A percentile compares a stretch with the other conserved stretches of the same genome.
Evolutionary conservation across 495 filamentous ascomycete genomes (phyloP).

Genomic region (Parmelia sp.): DNA sequence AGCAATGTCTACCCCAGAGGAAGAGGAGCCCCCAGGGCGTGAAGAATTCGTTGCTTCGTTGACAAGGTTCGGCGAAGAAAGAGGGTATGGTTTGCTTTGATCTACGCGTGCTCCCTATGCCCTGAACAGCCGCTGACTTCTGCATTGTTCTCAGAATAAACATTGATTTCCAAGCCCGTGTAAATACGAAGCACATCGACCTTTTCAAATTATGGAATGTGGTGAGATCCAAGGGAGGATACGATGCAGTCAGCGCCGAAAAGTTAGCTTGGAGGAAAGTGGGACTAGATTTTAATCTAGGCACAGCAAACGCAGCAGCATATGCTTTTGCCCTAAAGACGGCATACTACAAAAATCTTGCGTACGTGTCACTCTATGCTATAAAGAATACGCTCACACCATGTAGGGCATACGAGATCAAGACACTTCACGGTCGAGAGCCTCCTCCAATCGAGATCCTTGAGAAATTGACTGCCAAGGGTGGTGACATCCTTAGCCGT

Average conservation of each 20-base stretch:
- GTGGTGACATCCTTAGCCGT: slow-evolving; percentile 66
- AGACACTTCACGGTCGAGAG: slow-evolving; percentile 59
- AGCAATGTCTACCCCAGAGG: slow-evolving; percentile 3
- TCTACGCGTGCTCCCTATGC: not conserved
- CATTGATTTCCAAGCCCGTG: slow-evolving; percentile 66
- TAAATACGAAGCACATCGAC: slow-evolving; percentile 64
- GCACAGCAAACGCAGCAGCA: slow-evolving; percentile 58
- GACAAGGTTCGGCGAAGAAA: slow-evolving; percentile 20
- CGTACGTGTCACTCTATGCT: slow-evolving; percentile 34
- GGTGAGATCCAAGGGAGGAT: slow-evolving; percentile 65
- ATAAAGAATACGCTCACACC: slow-evolving; percentile 1
- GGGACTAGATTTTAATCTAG: slow-evolving; percentile 57
- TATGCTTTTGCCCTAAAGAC: slow-evolving; percentile 73
- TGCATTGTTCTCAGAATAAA: slow-evolving; percentile 43
- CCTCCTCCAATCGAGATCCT: slow-evolving; percentile 78
- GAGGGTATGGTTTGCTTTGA: slow-evolving; percentile 26
- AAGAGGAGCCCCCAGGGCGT: slow-evolving; percentile 13
- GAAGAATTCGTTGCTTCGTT: slow-evolving; percentile 13
- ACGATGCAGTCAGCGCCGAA: slow-evolving; percentile 71
- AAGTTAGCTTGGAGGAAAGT: slow-evolving; percentile 74
- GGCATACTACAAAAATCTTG: slow-evolving; percentile 75
- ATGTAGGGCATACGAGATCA: slow-evolving; percentile 68
- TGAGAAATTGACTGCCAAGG: slow-evolving; percentile 67
- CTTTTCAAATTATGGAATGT: slow-evolving; percentile 63
- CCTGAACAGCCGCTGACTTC: slow-evolving; percentile 17